A percentile compares a stretch with the other conserved stretches of the same genome.
Evolutionary conservation across 2,329 filamentous ascomycete genomes (phyloP).

Genomic region (Trichophyton simii): DNA sequence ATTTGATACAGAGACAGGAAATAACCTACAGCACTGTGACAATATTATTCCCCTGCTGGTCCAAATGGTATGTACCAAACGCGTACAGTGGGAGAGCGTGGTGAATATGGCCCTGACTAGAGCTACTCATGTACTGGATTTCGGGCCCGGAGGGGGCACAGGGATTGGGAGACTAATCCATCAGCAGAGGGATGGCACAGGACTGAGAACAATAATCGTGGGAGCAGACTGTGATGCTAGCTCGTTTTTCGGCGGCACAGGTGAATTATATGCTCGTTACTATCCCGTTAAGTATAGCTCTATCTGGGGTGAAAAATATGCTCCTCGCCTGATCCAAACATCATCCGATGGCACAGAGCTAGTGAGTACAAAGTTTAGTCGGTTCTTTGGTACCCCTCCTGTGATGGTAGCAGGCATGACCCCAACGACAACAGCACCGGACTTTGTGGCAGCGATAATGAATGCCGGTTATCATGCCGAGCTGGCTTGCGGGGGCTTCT

Average conservation of each 20-base stretch:
- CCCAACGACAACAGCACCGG: constrained; percentile 74
- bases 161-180: constrained; percentile 92
- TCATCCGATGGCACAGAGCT: constrained; percentile 69
- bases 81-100: constrained; percentile 91
- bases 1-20: constrained; percentile 78
- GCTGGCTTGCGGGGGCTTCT: constrained; percentile 81
- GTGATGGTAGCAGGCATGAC: constrained; percentile 93
- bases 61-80: constrained; percentile 85
- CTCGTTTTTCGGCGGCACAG: constrained; percentile 88
- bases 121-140: constrained; percentile 91
- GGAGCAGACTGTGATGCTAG: constrained; percentile 83
- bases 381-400: constrained; percentile 70
- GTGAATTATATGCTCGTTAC: constrained; percentile 90
- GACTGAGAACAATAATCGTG: constrained; percentile 88
- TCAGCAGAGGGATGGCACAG: constrained; percentile 97
- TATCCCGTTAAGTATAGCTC: constrained; percentile 88
- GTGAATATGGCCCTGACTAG: constrained; percentile 62
- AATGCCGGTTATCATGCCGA: constrained; percentile 88
- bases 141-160: constrained; percentile 91
- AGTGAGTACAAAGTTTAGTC: constrained; percentile 93
- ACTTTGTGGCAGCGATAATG: constrained; percentile 86
- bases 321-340: constrained; percentile 81
- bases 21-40: constrained; percentile 61
- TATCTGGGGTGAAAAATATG: constrained; percentile 96
- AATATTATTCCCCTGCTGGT: constrained; percentile 79